Evolutionary conservation across 331 rosid species (phyloP).

Genomic region (Stylosanthes scabra): DNA sequence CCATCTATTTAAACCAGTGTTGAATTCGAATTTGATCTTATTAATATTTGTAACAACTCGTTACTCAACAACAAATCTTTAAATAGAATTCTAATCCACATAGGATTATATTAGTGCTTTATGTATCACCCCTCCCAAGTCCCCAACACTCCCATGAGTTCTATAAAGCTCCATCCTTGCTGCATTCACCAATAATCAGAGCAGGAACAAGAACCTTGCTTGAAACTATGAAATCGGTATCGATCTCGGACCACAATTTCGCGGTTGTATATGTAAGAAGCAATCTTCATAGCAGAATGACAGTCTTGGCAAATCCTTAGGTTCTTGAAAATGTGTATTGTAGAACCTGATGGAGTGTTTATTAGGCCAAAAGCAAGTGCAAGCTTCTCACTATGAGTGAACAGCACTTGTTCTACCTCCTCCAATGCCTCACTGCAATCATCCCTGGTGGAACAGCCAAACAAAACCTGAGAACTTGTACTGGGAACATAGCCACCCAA

Average conservation of each 20-base stretch:
- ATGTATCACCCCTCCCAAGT: no score
- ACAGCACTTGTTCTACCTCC: slow-evolving; percentile 73
- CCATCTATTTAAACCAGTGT: no score
- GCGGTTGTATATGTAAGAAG: slow-evolving; percentile 58
- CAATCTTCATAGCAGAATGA: slow-evolving; percentile 77
- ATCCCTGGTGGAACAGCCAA: slow-evolving; percentile 43
- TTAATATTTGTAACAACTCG: no score
- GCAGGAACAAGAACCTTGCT: slow-evolving; percentile 80
- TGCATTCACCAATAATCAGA: slow-evolving; percentile 68
- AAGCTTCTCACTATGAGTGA: slow-evolving; percentile 80
- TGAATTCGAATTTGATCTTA: no score
- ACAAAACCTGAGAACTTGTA: slow-evolving; percentile 60
- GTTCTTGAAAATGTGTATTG: slow-evolving; percentile 73
- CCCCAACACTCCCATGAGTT: no score
- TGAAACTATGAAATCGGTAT: slow-evolving; percentile 78
- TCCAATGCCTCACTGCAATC: slow-evolving; percentile 54
- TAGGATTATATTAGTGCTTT: no score
- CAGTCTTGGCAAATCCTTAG: slow-evolving; percentile 73
- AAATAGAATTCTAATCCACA: no score
- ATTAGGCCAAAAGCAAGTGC: slow-evolving; percentile 82
- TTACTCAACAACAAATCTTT: no score
- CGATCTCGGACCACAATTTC: slow-evolving; percentile 79
- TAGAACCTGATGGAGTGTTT: slow-evolving; percentile 58
- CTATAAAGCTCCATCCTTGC: no score
- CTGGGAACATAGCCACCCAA: slow-evolving; percentile 69